Conservation (phyloP, 129 eudicot species). For the Glebionis coronaria region DNA sequence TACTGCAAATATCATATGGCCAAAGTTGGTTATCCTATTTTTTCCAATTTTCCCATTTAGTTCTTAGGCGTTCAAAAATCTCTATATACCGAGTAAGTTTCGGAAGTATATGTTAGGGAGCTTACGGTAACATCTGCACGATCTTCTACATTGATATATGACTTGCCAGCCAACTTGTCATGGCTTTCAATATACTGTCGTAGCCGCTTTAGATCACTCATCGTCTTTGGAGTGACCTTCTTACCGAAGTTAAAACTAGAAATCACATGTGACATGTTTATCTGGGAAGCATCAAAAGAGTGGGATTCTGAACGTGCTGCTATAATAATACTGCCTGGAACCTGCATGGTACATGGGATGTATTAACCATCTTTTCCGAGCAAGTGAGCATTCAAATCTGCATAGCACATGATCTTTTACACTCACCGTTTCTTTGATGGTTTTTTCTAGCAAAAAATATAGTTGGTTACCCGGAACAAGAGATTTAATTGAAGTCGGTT, state of each 20-base stretch:
- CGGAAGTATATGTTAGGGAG: slow-evolving; percentile 3
- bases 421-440: too few relatives aligned
- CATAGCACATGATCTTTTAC: too few relatives aligned
- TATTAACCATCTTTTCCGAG: background rate
- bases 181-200: slow-evolving; percentile 52
- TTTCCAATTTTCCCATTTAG: background rate
- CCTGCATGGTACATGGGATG: slow-evolving; percentile 37
- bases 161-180: slow-evolving; percentile 49
- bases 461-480: too few relatives aligned
- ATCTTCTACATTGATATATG: slow-evolving; percentile 44
- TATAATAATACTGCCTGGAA: slow-evolving; percentile 73
- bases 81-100: background rate
- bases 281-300: slow-evolving; percentile 79
- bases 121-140: slow-evolving; percentile 69
- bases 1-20: too few relatives aligned
- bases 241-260: slow-evolving; percentile 67
- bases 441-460: too few relatives aligned
- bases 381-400: background rate
- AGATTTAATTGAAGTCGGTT: too few relatives aligned
- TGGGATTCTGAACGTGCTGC: slow-evolving; percentile 73
- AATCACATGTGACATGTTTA: slow-evolving; percentile 81
- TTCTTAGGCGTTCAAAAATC: background rate
- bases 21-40: too few relatives aligned
- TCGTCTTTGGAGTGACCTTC: slow-evolving; percentile 46
- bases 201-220: slow-evolving; percentile 57